Conservation (phyloP, 2,329 filamentous ascomycete species). For the Hypocreales sp. region DNA sequence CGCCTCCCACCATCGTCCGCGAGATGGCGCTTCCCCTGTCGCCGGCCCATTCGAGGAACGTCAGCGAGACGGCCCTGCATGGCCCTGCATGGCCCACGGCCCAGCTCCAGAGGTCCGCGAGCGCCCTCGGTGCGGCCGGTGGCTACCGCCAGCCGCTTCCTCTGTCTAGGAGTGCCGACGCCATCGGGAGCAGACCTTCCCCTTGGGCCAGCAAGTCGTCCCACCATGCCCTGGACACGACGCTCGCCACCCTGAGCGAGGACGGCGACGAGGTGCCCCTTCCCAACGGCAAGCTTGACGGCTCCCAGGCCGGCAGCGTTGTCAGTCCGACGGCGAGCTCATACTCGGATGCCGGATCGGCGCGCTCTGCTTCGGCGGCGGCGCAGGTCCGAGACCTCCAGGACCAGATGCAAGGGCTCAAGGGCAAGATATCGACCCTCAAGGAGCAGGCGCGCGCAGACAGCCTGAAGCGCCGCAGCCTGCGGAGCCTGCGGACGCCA, state of each 20-base stretch:
- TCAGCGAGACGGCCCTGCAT: conserved; percentile 15
- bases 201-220: conserved; percentile 19
- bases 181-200: conserved; percentile 15
- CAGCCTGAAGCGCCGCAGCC: conserved; percentile 58
- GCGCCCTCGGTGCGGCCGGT: conserved; percentile 43
- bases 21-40: conserved; percentile 6
- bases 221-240: conserved; percentile 22
- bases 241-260: conserved; percentile 39
- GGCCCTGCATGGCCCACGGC: conserved; percentile 11
- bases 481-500: conserved; percentile 58
- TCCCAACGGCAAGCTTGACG: conserved; percentile 13
- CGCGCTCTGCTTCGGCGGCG: conserved; percentile 50
- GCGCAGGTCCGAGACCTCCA: conserved; percentile 59
- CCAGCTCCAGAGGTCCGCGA: conserved; percentile 43
- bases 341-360: conserved; percentile 31
- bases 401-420: conserved; percentile 73
- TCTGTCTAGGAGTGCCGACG: conserved; percentile 27
- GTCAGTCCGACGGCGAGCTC: conserved; percentile 30
- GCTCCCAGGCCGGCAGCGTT: conserved; percentile 18
- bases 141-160: conserved; percentile 37
- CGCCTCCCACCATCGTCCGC: conserved; percentile 10
- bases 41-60: conserved; percentile 13
- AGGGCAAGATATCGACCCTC: conserved; percentile 68
- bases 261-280: conserved; percentile 23
- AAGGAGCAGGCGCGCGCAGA: conserved; percentile 69